A percentile compares a stretch with the other conserved stretches of the same genome.
phyloP scores from a whole-genome alignment of 2,329 filamentous ascomycete genomes.

The Metarhizium humberi region DNA sequence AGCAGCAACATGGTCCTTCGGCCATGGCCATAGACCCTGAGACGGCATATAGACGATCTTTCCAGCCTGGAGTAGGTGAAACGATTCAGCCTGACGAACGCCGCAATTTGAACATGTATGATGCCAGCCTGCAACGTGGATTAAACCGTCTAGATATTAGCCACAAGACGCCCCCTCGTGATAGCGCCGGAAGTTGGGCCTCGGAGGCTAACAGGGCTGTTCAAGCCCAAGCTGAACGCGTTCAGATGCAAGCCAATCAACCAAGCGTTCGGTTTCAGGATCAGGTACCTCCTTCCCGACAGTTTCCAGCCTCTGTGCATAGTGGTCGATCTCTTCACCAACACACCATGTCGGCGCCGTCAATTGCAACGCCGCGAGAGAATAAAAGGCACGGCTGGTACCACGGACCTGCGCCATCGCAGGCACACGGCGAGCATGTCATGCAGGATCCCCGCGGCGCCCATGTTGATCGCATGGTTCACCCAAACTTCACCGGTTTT shows the following conservation, averaged over 20 bases:
- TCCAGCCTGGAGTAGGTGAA: conserved; percentile 19
- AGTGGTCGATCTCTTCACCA: conserved; percentile 34
- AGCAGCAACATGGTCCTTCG: conserved; percentile 53
- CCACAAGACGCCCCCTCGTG: conserved; percentile 37
- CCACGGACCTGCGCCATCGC: conserved; percentile 38
- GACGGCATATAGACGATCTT: conserved; percentile 23
- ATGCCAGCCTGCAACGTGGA: conserved; percentile 56
- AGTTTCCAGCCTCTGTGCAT: conserved; percentile 19
- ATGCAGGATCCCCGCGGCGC: conserved; percentile 25
- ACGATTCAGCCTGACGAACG: conserved; percentile 32
- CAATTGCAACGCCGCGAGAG: conserved; percentile 45
- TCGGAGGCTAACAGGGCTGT: conserved; percentile 46
- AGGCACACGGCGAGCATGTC: conserved; percentile 22
- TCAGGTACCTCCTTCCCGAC: conserved; percentile 29
- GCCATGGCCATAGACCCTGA: conserved; percentile 68
- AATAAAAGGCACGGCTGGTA: conserved; percentile 66
- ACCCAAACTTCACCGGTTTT: conserved; percentile 46
- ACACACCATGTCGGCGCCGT: conserved; percentile 51
- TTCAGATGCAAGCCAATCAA: conserved; percentile 32
- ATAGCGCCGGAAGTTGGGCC: conserved; percentile 46
- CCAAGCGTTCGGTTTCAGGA: conserved; percentile 47
- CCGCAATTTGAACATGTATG: conserved; percentile 49
- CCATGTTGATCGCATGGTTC: conserved; percentile 47
- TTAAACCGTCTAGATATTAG: conserved; percentile 59
- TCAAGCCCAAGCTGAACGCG: conserved; percentile 39